Percentiles rank a stretch among this genome's conserved stretches.
Evolutionary conservation across 202 grass and related monocot species (phyloP).

Genomic region (Saccharum hybrid): DNA sequence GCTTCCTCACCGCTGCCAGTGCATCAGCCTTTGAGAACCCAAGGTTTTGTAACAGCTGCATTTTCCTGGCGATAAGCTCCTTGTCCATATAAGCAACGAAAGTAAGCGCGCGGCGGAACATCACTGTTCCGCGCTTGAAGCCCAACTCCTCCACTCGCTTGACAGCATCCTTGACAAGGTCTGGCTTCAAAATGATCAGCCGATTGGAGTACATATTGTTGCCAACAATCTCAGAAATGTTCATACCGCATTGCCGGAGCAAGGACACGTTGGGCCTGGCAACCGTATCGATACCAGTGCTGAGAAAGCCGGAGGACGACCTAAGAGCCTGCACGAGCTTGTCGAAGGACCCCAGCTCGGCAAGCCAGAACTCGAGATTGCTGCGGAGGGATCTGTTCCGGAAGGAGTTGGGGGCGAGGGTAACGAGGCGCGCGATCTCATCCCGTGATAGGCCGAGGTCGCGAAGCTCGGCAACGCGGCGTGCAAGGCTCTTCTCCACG

Average conservation of each 20-base stretch:
- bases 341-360: slow-evolving; percentile 42
- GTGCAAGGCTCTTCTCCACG: slow-evolving; percentile 42
- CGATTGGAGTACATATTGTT: neutral
- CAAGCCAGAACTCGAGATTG: slow-evolving; percentile 46
- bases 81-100: neutral
- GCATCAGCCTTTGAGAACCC: slow-evolving; percentile 44
- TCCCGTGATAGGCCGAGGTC: slow-evolving; percentile 36
- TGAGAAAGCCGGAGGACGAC: slow-evolving; percentile 18
- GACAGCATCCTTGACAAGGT: neutral
- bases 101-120: slow-evolving; percentile 35
- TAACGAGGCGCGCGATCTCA: slow-evolving; percentile 40
- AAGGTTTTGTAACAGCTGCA: neutral
- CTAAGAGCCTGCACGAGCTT: slow-evolving; percentile 23
- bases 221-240: neutral
- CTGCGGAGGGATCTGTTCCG: neutral
- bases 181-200: slow-evolving; percentile 34
- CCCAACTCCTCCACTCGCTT: slow-evolving; percentile 20
- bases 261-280: slow-evolving; percentile 54
- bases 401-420: neutral
- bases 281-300: slow-evolving; percentile 30
- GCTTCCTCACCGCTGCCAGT: neutral
- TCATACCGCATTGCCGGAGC: slow-evolving; percentile 50
- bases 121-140: neutral
- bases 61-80: neutral
- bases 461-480: slow-evolving; percentile 30